Evolutionary conservation across 257 asterid species (phyloP), one percentile per base, ranked within the genome.

Genomic region (Oldenlandia corymbosa): DNA sequence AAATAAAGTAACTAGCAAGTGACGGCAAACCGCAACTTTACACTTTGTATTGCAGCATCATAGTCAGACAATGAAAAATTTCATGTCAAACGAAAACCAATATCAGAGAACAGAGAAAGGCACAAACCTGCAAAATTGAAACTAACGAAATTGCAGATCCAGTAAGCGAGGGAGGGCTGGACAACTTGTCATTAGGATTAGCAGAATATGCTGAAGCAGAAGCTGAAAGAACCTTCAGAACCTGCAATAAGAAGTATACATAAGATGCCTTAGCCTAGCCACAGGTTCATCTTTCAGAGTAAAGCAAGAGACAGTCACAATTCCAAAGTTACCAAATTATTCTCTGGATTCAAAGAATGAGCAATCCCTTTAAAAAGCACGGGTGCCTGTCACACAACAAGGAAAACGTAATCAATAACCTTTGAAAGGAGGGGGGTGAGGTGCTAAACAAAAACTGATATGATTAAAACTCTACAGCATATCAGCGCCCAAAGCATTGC

Each of bases 321-420:
- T 11, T 51, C n/a, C 56, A 17, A 70, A 34, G 8, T 74, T 84
- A 91, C 95, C 96, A 91, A 69, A 80, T 71, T 86, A 78, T 80
- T 91, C 46, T 86, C 85, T n/a, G 95, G 83, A 78, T 86, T 86
- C 68, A 91, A 51, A 1, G 91, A 86, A 76, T 88, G 98, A 34
- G 95, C 95, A 67, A 84, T 81, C 71, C 98, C 98, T 81, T 81
- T 88, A 73, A 83, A 91, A 66, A 91, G 88, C 63, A 91, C 88
- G 3, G 95, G 96, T 67, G 88, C 95, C 96, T 91, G 87, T 53
- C 58, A 60, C 23, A 14, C 27, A 43, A 48, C 41, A 60, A 28
- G 36, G 47, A 42, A n/a, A 11, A 57, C n/a, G 18, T 23, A 23
- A 41, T 32, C 8, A n/a, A n/a, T n/a, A n/a, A n/a, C n/a, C n/a